phyloP scores from a whole-genome alignment of 2,329 filamentous ascomycete genomes.

The Monosporascus cannonballus region DNA sequence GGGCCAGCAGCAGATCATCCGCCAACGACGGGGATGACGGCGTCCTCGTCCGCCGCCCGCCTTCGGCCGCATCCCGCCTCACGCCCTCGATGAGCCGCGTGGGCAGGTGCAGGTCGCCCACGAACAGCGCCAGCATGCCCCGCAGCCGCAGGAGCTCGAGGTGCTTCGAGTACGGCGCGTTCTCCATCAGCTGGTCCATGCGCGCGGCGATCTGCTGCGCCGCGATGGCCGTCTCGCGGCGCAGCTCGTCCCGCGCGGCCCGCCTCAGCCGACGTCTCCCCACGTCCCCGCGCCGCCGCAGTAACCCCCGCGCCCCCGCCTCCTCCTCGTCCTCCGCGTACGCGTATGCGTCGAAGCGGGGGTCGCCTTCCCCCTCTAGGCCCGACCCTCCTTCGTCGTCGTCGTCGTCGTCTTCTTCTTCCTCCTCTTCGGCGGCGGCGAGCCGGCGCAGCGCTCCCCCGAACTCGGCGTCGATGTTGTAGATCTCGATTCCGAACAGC shows the following conservation, averaged over 20 bases:
- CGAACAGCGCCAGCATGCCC: slow-evolving; percentile 69
- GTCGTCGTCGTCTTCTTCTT: slow-evolving; percentile 12
- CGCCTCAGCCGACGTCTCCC: slow-evolving; percentile 4
- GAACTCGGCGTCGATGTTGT: slow-evolving; percentile 61
- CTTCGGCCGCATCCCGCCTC: background rate
- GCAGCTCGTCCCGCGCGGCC: slow-evolving; percentile 34
- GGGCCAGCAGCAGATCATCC: slow-evolving; percentile 12
- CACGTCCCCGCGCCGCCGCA: slow-evolving; percentile 8
- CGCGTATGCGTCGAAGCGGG: background rate
- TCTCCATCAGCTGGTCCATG: slow-evolving; percentile 66
- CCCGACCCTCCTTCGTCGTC: slow-evolving; percentile 13
- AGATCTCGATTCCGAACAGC: slow-evolving; percentile 76
- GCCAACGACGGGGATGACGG: slow-evolving; percentile 12
- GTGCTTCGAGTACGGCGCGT: slow-evolving; percentile 64
- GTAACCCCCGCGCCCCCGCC: slow-evolving; percentile 1
- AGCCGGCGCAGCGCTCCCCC: slow-evolving; percentile 28
- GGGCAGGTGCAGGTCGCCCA: slow-evolving; percentile 59
- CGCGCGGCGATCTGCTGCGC: slow-evolving; percentile 59
- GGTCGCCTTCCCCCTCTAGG: slow-evolving; percentile 9
- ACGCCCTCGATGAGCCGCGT: slow-evolving; percentile 18
- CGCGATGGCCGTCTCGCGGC: slow-evolving; percentile 46
- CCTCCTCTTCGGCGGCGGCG: slow-evolving; percentile 13
- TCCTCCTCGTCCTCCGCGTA: slow-evolving; percentile 8
- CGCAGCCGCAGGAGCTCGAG: slow-evolving; percentile 62
- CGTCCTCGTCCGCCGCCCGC: background rate